Evolutionary conservation across 2,329 filamentous ascomycete species (phyloP), one percentile per base, ranked within the genome.

Genomic region (Colletotrichum nymphaeae): DNA sequence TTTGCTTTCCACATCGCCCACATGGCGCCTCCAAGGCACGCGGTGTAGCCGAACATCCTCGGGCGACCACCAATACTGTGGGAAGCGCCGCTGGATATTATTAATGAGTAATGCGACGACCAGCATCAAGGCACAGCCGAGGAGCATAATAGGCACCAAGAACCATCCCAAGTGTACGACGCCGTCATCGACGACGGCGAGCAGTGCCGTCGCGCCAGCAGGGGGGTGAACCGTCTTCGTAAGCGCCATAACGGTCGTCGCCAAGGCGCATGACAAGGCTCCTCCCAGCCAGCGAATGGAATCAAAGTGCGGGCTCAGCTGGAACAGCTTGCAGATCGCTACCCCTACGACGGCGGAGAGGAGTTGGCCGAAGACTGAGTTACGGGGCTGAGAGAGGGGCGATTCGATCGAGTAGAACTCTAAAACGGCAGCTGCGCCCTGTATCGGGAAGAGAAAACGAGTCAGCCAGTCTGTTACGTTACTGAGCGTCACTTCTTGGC

Each of bases 391-490:
- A 0, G 93, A 87, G 32, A 95, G 88, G 0, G 93, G 93, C 0
- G 92, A 92, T 63, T 93, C 90, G 76, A 94, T 92, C 59, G 90
- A 87, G 77, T 92, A 91, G 81, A 93, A 95, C 77, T 93, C 89
- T 49, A 95, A 88, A n/a, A 95, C 92, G 16, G 93, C 93, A 3
- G 92, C 91, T 5, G 93, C 93, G 64, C 93, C 93, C 91, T 93
- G 62, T 11, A 8, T 11, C 24, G 12, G 1, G 6, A 67, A 28
- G 22, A 22, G 16, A 46, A 42, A 24, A 26, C 63, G 24, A 62
- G 56, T 66, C 52, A 35, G 67, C 52, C 32, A 75, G 16, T 42
- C 37, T 42, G 16, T 42, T 35, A 19, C 37, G 14, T 16, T 32
- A 60, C 24, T 16, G 32, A 24, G 59, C 53, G 32, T 52, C 53